Evolutionary conservation across 768 basidiomycete species (phyloP).

Genomic region (Calocybe indica): DNA sequence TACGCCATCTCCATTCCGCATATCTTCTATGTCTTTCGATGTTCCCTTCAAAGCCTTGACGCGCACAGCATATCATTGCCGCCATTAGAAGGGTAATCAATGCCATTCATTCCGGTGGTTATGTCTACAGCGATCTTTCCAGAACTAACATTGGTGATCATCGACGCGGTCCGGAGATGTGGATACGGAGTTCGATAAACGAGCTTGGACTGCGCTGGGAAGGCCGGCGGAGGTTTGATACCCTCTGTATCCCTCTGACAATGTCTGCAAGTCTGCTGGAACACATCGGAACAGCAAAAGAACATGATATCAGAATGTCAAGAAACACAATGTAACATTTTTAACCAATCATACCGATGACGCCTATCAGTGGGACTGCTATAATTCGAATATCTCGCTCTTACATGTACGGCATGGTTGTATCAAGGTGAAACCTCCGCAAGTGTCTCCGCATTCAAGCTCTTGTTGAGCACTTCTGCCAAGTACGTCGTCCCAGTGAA

Average conservation of each 20-base stretch:
- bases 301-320: constrained; percentile 5
- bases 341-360: no score
- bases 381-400: no score
- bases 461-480: no score
- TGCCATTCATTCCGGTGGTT: not conserved
- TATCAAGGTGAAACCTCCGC: no score
- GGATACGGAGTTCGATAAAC: not conserved
- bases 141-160: constrained; percentile 5
- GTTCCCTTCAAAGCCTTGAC: constrained; percentile 7
- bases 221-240: constrained; percentile 8
- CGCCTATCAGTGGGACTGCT: no score
- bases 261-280: constrained; percentile 1
- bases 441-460: no score
- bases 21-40: constrained; percentile 17
- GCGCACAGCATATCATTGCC: not conserved
- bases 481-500: no score
- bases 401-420: no score
- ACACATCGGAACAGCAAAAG: constrained; percentile 1
- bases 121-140: constrained; percentile 5
- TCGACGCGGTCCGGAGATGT: not conserved
- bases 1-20: constrained; percentile 13
- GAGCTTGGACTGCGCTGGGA: constrained; percentile 10
- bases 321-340: no score
- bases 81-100: constrained; percentile 1
- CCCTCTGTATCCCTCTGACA: constrained; percentile 7